These are phyloP conservation scores for Peltaster fructicola DNA, from an alignment of 2,329 filamentous ascomycete genomes.

Conservation along the genomic window DNA sequence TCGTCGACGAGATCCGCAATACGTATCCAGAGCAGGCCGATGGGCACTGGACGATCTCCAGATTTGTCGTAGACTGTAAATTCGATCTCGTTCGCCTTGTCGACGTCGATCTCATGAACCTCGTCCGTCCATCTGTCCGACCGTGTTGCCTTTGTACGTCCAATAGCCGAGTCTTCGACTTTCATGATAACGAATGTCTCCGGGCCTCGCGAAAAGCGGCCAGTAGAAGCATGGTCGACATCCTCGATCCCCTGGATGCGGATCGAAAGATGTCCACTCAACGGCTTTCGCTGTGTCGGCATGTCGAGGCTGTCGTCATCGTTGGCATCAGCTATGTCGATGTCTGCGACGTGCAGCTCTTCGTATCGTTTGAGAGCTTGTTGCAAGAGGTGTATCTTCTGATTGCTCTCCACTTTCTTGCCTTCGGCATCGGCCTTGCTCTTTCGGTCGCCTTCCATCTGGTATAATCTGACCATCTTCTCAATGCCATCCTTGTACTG, in stretches of 20 bases:
- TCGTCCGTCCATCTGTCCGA: slow-evolving; percentile 88
- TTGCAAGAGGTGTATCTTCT: slow-evolving; percentile 91
- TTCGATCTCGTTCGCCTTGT: slow-evolving; percentile 97
- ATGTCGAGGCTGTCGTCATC: slow-evolving; percentile 96
- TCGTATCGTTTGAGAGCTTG: slow-evolving; percentile 94
- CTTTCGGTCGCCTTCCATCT: slow-evolving; percentile 93
- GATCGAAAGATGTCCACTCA: slow-evolving; percentile 77
- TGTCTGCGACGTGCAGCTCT: slow-evolving; percentile 83
- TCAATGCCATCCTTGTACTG: slow-evolving; percentile 98
- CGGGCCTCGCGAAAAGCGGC: slow-evolving; percentile 71
- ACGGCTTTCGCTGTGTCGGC: slow-evolving; percentile 86
- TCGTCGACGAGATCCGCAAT: slow-evolving; percentile 97
- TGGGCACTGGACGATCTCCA: slow-evolving; percentile 71
- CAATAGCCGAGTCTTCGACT: slow-evolving; percentile 84
- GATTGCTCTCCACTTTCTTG: slow-evolving; percentile 81
- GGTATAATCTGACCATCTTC: slow-evolving; percentile 96
- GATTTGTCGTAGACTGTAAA: slow-evolving; percentile 95
- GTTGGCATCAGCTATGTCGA: slow-evolving; percentile 14
- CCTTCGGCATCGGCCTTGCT: slow-evolving; percentile 85
- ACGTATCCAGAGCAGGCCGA: slow-evolving; percentile 87
- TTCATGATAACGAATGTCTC: slow-evolving; percentile 95
- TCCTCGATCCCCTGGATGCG: slow-evolving; percentile 79
- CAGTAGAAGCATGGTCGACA: slow-evolving; percentile 74
- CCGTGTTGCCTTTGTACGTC: slow-evolving; percentile 66
- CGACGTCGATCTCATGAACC: slow-evolving; percentile 78